Evolutionary conservation across 495 filamentous ascomycete genomes (phyloP).

Genomic region (Cladorrhinum samala): DNA sequence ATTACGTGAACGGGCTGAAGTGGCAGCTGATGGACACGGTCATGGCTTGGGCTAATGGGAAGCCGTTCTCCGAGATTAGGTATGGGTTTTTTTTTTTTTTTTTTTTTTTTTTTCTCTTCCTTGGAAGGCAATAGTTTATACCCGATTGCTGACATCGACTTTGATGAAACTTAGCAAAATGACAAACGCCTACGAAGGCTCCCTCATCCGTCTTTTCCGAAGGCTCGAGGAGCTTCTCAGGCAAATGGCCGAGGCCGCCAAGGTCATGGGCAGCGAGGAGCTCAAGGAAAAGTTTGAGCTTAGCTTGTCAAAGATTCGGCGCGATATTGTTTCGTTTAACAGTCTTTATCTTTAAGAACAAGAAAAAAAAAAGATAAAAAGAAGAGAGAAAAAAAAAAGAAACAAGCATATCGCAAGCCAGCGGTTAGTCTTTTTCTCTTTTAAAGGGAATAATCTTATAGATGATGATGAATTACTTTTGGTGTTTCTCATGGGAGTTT

Average conservation of each 20-base stretch:
- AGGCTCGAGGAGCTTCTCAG: conserved; percentile 91
- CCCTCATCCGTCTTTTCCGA: conserved; percentile 89
- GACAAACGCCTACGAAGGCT: conserved; percentile 97
- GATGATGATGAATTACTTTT: too few relatives aligned
- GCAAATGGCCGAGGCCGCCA: conserved; percentile 93
- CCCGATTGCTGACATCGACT: too few relatives aligned
- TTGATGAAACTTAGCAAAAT: conserved; percentile 67
- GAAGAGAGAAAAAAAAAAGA: not conserved
- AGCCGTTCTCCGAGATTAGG: conserved; percentile 92
- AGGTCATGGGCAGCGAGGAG: conserved; percentile 96
- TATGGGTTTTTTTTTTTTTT: conserved; percentile 40
- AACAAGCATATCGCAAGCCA: too few relatives aligned
- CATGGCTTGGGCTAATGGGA: conserved; percentile 86
- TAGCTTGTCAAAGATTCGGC: conserved; percentile 72
- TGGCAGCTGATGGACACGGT: conserved; percentile 95
- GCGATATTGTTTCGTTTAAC: conserved; percentile 92
- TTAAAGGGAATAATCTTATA: too few relatives aligned
- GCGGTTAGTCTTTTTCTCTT: too few relatives aligned
- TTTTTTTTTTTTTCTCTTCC: not conserved
- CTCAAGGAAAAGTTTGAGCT: conserved; percentile 84
- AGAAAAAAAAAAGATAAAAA: not conserved
- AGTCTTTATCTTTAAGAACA: conserved; percentile 70
- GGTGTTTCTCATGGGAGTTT: too few relatives aligned
- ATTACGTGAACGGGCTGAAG: conserved; percentile 83
- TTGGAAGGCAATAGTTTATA: too few relatives aligned